A percentile compares a stretch with the other conserved stretches of the same genome.
These are phyloP conservation scores for Misopates orontium DNA, from an alignment of 257 asterid genomes.

Conservation along the genomic window DNA sequence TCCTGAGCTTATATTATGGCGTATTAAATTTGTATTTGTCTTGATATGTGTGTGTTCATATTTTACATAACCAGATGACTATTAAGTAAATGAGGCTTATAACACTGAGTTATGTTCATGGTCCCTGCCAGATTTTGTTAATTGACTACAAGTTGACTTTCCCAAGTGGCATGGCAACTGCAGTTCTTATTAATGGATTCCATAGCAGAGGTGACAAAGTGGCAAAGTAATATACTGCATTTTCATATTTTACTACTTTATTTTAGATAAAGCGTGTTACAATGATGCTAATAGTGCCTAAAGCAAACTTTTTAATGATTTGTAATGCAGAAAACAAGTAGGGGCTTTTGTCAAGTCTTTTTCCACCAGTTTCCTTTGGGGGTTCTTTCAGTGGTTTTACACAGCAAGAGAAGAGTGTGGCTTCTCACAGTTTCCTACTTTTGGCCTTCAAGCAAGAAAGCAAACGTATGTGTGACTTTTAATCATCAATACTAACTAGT, in stretches of 20 bases:
- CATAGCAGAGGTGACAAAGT: conserved; percentile 66
- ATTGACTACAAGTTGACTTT: conserved; percentile 82
- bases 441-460: conserved; percentile 72
- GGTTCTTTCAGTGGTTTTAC: conserved; percentile 86
- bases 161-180: conserved; percentile 96
- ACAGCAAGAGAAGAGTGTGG: conserved; percentile 70
- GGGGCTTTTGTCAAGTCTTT: conserved; percentile 60
- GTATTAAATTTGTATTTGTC: no score
- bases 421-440: conserved; percentile 77
- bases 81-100: neutral
- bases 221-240: conserved; percentile 52
- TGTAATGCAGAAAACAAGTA: conserved; percentile 70
- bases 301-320: neutral
- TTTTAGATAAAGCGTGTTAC: no score
- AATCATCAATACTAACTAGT: no score
- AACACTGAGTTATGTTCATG: conserved; percentile 18
- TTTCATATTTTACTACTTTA: neutral
- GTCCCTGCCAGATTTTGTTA: conserved; percentile 70
- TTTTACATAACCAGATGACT: no score
- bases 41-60: no score
- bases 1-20: no score
- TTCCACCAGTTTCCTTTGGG: conserved; percentile 66
- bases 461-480: conserved; percentile 66
- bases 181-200: conserved; percentile 86
- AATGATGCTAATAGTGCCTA: no score